Percentiles rank a stretch among this genome's conserved stretches.
phyloP scores from a whole-genome alignment of 768 basidiomycete genomes.

The Mrakia gelida region DNA sequence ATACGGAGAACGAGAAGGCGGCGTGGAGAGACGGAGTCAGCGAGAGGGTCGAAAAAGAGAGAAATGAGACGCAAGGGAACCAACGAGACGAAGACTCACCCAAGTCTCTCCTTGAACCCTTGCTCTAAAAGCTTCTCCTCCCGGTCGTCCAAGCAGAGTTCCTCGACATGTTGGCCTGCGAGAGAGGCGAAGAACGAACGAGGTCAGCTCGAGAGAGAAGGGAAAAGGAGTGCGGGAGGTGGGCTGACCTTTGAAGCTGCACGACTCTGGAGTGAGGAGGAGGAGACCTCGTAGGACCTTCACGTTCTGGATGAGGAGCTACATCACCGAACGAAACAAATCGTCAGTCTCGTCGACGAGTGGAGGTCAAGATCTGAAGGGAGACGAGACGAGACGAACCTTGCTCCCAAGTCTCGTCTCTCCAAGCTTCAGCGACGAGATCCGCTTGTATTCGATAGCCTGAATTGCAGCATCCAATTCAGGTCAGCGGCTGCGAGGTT shows the following conservation, averaged over 20 bases:
- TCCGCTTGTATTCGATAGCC: constrained; percentile 33
- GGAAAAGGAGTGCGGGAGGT: neutral
- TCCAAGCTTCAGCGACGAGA: neutral
- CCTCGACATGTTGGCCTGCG: neutral
- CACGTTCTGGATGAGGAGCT: constrained; percentile 29
- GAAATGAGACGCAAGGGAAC: neutral
- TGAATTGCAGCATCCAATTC: neutral
- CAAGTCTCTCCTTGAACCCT: constrained; percentile 14
- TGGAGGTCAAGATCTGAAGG: neutral
- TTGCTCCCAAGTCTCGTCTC: constrained; percentile 11
- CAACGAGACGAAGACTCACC: constrained; percentile 9
- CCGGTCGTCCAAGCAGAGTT: neutral
- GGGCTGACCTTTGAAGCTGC: constrained; percentile 15
- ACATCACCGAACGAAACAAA: neutral
- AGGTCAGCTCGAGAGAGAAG: neutral
- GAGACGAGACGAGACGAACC: neutral
- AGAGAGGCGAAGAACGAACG: neutral
- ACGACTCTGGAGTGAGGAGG: constrained; percentile 18
- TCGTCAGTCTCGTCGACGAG: neutral
- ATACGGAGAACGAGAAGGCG: neutral
- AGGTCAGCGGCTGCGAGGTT: neutral
- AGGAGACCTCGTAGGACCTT: constrained; percentile 24
- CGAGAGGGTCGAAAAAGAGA: too few species aligned
- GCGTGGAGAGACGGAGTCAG: neutral
- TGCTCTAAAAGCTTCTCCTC: constrained; percentile 23